Conservation (phyloP, 805 yeast species). For the Metschnikowia koreensis region DNA sequence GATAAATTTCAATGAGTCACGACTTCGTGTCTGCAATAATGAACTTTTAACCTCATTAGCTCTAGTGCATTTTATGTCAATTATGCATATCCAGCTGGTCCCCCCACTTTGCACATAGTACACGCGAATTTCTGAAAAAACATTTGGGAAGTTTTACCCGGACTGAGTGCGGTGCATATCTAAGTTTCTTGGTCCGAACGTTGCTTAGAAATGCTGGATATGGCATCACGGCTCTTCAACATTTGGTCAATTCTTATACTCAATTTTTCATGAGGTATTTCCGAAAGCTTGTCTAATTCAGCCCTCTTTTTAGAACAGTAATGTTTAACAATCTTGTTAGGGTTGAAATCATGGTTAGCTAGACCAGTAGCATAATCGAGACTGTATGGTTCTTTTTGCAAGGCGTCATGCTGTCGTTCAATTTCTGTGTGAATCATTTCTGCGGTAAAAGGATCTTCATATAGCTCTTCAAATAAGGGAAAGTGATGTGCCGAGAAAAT, state of each 20-base stretch:
- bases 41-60: too few species aligned
- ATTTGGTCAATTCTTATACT: constrained; percentile 9
- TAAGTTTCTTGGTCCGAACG: background rate
- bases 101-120: background rate
- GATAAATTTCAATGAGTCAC: too few species aligned
- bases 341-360: constrained; percentile 30
- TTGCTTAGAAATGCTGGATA: background rate
- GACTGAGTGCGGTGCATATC: too few species aligned
- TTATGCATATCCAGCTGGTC: background rate
- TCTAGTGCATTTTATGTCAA: background rate
- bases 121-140: too few species aligned
- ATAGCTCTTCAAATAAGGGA: constrained; percentile 20
- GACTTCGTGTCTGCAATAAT: too few species aligned
- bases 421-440: constrained; percentile 12
- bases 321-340: constrained; percentile 14
- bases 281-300: constrained; percentile 1
- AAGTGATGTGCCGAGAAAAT: constrained; percentile 15
- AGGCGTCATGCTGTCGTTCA: constrained; percentile 14
- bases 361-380: constrained; percentile 27
- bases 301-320: constrained; percentile 1
- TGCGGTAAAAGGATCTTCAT: constrained; percentile 16
- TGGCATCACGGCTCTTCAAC: constrained; percentile 8
- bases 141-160: too few species aligned
- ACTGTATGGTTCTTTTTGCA: constrained; percentile 14
- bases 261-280: constrained; percentile 7